Evolutionary conservation across 164 flowering plant species (phyloP), one percentile per base, ranked within the genome.

Genomic region (Macadamia tetraphylla): DNA sequence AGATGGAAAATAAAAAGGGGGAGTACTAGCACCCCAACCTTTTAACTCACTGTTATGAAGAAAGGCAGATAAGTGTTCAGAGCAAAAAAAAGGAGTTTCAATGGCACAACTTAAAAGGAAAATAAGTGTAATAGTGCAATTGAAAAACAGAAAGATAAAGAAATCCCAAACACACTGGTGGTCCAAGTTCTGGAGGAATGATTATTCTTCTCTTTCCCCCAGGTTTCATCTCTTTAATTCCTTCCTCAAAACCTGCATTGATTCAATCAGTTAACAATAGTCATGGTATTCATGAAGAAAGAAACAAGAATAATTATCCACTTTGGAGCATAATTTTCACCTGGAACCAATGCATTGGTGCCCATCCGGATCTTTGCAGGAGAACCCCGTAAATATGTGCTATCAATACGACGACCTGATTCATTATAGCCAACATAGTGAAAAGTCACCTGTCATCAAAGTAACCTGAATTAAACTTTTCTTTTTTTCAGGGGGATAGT

Each of bases 161-260:
- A 63, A 23, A 49, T n/a, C 1, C 43, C 55, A 51, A 69, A 74
- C 94, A 85, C 49, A 94, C 99, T 9, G 99, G 99, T 7, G 99
- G 99, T 73, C 99, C 99, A 71, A 90, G 95, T 68, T 94, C 97
- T 60, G 98, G 97, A 70, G 98, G 98, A 69, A 94, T 85, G 67
- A 94, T 90, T 10, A 94, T 82, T 75, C 98, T 84, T 73, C 98
- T 82, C 73, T 77, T 90, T 5, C 98, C 98, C 11, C 97, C 98
- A 1, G 97, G 98, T 76, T 76, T 88, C 97, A 94, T 94, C 79
- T 88, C 91, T 63, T 66, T 70, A 60, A 94, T 86, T 70, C 98
- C 98, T 84, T 90, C 86, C 77, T 94, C 98, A 78, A 94, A 94
- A 55, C 98, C 98, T 94, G 83, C 67, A 66, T 40, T 46, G 35